Evolutionary conservation across 176 grass and related monocot genomes (phyloP), one percentile per base, ranked within the genome.

Genomic region (Rhynchospora tenuis): DNA sequence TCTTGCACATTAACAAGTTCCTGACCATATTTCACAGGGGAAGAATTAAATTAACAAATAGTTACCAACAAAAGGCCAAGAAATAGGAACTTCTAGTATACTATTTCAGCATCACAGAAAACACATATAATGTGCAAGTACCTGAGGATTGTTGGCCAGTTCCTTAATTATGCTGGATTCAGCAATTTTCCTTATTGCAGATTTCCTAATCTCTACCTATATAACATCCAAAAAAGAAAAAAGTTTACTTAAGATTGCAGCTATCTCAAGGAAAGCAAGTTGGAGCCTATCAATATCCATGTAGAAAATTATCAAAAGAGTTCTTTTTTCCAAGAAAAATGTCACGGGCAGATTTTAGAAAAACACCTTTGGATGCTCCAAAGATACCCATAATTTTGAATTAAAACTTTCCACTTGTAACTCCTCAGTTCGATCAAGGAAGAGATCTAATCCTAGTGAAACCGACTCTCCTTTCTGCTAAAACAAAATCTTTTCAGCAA

Each of bases 281-380:
- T 81, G 17, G 71, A 12, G 12, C 10, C 5, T 57, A 74, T 86
- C 59, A 81, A 20, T 28, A 85, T 85, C 57, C 58, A 79, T 73
- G 61, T 76, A 19, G 20, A 38, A 23, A 60, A 23, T 72, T 47
- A 44, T n/a, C 2, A 67, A 29, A 73, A 80, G 24, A 24, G 64
- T 59, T 28, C 82, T 79, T 14, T 31, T 60, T 65, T 46, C 38
- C 9, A 68, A 33, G 24, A 86, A 52, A 67, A 26, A 56, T 66
- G 46, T 46, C 27, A 79, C 23, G 4, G 10, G 59, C 58, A 24
- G 59, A 80, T 33, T 5, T 33, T 62, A 86, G 70, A 59, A 68
- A 45, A 73, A 85, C 84, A 94, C 95, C 95, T 94, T 93, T 74
- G 95, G 95, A 88, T 94, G 90, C 65, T 98, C 92, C 86, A 98